Conservation (phyloP, 1,284 basidiomycete species). For the Malassezia pachydermatis region DNA sequence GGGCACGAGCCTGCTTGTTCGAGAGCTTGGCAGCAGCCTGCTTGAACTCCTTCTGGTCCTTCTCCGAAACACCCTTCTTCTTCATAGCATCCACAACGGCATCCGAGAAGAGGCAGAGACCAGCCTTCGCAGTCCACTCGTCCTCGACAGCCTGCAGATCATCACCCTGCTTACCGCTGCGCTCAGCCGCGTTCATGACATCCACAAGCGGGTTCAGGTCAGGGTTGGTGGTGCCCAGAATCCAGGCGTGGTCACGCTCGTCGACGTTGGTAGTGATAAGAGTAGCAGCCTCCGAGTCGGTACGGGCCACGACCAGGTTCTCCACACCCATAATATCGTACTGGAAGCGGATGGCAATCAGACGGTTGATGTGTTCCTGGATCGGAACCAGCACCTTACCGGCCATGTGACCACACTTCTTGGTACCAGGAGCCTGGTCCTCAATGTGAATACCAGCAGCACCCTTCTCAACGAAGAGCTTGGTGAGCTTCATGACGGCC, state of each 20-base stretch:
- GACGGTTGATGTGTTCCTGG: constrained; percentile 67
- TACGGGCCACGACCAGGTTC: constrained; percentile 65
- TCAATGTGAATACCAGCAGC: constrained; percentile 80
- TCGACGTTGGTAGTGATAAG: constrained; percentile 95
- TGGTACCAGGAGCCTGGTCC: constrained; percentile 77
- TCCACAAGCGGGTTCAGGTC: constrained; percentile 60
- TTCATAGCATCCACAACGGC: constrained; percentile 64
- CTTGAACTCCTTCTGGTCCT: constrained; percentile 60
- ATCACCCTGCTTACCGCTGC: constrained; percentile 65
- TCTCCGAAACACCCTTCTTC: constrained; percentile 55
- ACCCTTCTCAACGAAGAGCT: constrained; percentile 82
- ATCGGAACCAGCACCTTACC: constrained; percentile 63
- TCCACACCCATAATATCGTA: constrained; percentile 70
- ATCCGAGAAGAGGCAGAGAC: constrained; percentile 67
- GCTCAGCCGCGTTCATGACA: constrained; percentile 75
- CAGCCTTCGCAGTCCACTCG: constrained; percentile 67
- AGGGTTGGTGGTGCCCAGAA: constrained; percentile 80
- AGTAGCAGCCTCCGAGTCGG: constrained; percentile 81
- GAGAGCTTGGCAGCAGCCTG: constrained; percentile 60
- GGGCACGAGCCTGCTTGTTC: constrained; percentile 60
- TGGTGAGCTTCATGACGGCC: constrained; percentile 90
- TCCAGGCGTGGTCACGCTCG: constrained; percentile 88
- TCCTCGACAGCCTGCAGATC: constrained; percentile 79
- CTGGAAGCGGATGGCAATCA: constrained; percentile 66
- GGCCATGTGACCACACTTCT: constrained; percentile 60